These are phyloP conservation scores for Gynochthodes officinalis DNA, from an alignment of 257 asterid genomes.

Conservation along the genomic window DNA sequence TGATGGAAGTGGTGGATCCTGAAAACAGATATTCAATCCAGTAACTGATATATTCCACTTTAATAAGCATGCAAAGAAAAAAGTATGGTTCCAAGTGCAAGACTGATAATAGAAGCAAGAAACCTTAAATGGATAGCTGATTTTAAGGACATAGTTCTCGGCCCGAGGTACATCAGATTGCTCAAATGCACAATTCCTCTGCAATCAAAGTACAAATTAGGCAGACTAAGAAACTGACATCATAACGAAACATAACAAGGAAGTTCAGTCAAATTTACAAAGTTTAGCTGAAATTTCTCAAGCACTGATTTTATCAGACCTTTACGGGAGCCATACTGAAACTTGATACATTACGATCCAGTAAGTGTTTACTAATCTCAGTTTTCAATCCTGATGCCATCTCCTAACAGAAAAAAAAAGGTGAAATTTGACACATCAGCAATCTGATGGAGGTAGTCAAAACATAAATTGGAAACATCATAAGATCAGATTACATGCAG, in stretches of 20 bases:
- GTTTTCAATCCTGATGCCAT: conserved; percentile 74
- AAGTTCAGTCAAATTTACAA: conserved; percentile 2
- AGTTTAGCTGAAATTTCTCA: conserved; percentile 13
- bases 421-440: conserved; percentile 19
- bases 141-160: conserved; percentile 78
- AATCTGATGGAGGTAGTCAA: conserved; percentile 18
- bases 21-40: conserved; percentile 26
- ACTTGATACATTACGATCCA: conserved; percentile 60
- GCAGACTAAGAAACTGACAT: conserved; percentile 11
- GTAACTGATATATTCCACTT: conserved; percentile 17
- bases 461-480: conserved; percentile 15
- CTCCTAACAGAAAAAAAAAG: conserved; percentile 46
- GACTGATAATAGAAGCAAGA: neutral
- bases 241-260: conserved; percentile 1
- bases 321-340: conserved; percentile 85
- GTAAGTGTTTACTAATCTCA: conserved; percentile 56
- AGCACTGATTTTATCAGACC: conserved; percentile 47
- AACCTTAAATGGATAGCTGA: conserved; percentile 88
- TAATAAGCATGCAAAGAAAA: neutral
- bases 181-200: conserved; percentile 97
- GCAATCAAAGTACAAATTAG: conserved; percentile 17
- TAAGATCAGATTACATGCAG: conserved; percentile 57
- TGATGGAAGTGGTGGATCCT: conserved; percentile 89
- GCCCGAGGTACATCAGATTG: conserved; percentile 81
- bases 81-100: neutral